Percentiles rank a stretch among this genome's conserved stretches.
Evolutionary conservation across 192 early-diverging fungal species (phyloP).

Genomic region (Phycomyces nitens): DNA sequence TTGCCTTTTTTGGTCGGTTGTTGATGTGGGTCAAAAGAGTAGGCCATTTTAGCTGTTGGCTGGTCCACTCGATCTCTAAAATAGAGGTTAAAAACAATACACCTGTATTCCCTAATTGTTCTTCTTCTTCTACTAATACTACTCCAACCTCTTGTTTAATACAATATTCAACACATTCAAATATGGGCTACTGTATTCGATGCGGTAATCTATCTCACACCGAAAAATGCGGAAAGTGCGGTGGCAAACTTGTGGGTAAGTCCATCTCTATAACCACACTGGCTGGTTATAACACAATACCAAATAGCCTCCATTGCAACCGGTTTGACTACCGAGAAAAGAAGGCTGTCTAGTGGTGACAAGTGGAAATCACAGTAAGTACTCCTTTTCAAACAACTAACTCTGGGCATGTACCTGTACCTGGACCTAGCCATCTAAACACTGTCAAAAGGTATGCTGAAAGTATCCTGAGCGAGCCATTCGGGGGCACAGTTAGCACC

Average conservation of each 20-base stretch:
- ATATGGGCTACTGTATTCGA: constrained; percentile 52
- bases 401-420: too few species aligned
- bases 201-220: constrained; percentile 45
- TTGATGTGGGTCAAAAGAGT: background rate
- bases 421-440: too few species aligned
- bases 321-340: constrained; percentile 3
- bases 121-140: too few species aligned
- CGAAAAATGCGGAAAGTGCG: constrained; percentile 46
- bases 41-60: background rate
- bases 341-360: background rate
- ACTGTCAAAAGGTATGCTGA: constrained; percentile 11
- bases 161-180: background rate
- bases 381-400: too few species aligned
- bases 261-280: too few species aligned
- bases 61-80: too few species aligned
- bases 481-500: constrained; percentile 5
- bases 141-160: too few species aligned
- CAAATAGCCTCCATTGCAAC: constrained; percentile 14
- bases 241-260: constrained; percentile 49
- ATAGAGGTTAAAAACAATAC: too few species aligned
- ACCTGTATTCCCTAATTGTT: too few species aligned
- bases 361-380: constrained; percentile 34
- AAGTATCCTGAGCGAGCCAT: constrained; percentile 13
- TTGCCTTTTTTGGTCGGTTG: background rate
- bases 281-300: background rate